phyloP scores from a whole-genome alignment of 352 stramenopile species.

The Phytophthora citricola region DNA sequence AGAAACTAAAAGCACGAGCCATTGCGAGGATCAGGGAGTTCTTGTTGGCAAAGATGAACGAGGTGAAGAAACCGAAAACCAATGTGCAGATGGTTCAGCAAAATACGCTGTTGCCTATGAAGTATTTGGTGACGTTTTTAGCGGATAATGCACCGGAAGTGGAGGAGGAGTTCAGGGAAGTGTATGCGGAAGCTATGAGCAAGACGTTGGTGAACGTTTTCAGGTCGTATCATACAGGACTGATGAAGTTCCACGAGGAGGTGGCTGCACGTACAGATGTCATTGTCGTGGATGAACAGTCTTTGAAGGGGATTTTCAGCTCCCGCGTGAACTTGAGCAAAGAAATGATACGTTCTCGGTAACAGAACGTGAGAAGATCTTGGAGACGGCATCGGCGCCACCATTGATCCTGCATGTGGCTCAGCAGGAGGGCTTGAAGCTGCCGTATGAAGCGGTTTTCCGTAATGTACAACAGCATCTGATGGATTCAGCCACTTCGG shows the following conservation, averaged over 20 bases:
- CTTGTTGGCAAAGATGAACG: slow-evolving; percentile 93
- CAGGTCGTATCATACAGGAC: slow-evolving; percentile 95
- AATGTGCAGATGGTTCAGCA: slow-evolving; percentile 99
- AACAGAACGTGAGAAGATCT: slow-evolving; percentile 90
- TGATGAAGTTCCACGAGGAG: slow-evolving; percentile 96
- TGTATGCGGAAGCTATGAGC: slow-evolving; percentile 98
- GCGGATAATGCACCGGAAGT: slow-evolving; percentile 92
- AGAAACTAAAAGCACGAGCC: slow-evolving; percentile 87
- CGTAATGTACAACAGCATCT: slow-evolving; percentile 97
- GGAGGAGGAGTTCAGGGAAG: slow-evolving; percentile 94
- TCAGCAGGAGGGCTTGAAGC: slow-evolving; percentile 89
- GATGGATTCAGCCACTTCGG: slow-evolving; percentile 97
- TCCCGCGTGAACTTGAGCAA: slow-evolving; percentile 95
- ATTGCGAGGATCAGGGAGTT: slow-evolving; percentile 91
- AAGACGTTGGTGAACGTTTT: slow-evolving; percentile 96
- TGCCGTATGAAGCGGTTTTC: slow-evolving; percentile 98
- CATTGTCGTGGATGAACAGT: slow-evolving; percentile 95
- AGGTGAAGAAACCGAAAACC: slow-evolving; percentile 97
- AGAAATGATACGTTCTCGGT: slow-evolving; percentile 95
- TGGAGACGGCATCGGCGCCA: slow-evolving; percentile 78
- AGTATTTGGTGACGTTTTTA: slow-evolving; percentile 96
- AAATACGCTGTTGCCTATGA: slow-evolving; percentile 96
- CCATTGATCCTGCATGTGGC: slow-evolving; percentile 96
- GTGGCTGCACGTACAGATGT: slow-evolving; percentile 93
- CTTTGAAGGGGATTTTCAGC: slow-evolving; percentile 88